Conservation (phyloP, 1,284 basidiomycete genomes). For the Leccinum angustisporum region DNA sequence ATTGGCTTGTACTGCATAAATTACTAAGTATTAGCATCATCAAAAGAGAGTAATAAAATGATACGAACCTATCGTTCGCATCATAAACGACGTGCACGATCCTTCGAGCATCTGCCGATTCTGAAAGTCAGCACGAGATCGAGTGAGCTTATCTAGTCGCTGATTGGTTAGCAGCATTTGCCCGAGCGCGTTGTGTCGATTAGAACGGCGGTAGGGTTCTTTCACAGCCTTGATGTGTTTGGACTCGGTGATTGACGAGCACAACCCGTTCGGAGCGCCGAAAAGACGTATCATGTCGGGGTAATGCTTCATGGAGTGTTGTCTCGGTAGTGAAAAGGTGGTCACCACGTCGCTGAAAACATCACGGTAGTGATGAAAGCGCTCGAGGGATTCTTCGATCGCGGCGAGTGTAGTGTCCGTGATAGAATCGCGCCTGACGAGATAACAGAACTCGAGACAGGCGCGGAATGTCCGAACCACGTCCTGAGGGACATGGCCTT, state of each 20-base stretch:
- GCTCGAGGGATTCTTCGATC: background rate
- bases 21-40: background rate
- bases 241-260: background rate
- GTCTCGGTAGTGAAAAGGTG: background rate
- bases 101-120: background rate
- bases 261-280: too few species aligned
- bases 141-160: background rate
- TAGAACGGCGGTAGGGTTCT: background rate
- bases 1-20: background rate
- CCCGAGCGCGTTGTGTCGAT: background rate
- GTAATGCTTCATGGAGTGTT: too few species aligned
- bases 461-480: background rate
- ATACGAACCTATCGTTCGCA: background rate
- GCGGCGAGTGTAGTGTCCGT: background rate
- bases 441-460: background rate
- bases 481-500: background rate
- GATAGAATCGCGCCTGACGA: background rate
- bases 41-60: background rate
- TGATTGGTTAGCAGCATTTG: background rate
- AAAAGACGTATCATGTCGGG: too few species aligned
- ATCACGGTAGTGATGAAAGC: background rate
- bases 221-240: background rate
- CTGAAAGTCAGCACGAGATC: background rate
- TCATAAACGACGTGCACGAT: background rate
- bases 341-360: background rate